Conservation (phyloP, 139 green algal species). For the Deuterostichococcus epilithicus region DNA sequence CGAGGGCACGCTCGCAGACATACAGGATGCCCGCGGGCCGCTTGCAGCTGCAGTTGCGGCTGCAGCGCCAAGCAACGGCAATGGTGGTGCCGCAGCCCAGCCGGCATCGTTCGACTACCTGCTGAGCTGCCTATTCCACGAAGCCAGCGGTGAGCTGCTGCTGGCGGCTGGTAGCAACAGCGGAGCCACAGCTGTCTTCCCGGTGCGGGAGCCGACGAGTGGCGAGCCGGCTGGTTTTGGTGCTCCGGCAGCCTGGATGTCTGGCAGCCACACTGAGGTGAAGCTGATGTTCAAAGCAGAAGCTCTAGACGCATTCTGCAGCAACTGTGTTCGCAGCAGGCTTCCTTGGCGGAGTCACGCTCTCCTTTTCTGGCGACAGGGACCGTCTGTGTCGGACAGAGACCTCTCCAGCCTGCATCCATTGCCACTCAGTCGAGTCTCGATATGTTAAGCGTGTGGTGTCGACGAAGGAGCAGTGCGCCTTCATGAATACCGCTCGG, state of each 20-base stretch:
- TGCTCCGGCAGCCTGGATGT: slow-evolving; percentile 36
- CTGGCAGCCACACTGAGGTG: slow-evolving; percentile 43
- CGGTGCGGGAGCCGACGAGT: slow-evolving; percentile 39
- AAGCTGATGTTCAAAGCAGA: too few relatives aligned
- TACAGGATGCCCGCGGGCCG: slow-evolving; percentile 31
- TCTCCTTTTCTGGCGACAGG: too few relatives aligned
- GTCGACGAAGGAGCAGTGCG: too few relatives aligned
- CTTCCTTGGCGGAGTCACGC: too few relatives aligned
- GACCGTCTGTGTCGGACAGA: too few relatives aligned
- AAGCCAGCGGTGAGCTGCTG: slow-evolving; percentile 33
- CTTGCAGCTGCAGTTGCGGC: slow-evolving; percentile 26
- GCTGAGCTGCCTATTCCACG: slow-evolving; percentile 55
- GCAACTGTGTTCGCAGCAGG: too few relatives aligned
- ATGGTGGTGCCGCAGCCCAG: not conserved
- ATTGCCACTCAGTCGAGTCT: too few relatives aligned
- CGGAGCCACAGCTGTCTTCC: slow-evolving; percentile 53
- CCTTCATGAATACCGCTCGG: too few relatives aligned
- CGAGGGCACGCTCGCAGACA: slow-evolving; percentile 44
- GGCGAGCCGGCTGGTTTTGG: slow-evolving; percentile 19
- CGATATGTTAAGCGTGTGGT: too few relatives aligned
- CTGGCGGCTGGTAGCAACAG: slow-evolving; percentile 49
- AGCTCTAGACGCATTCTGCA: too few relatives aligned
- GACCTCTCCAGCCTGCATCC: too few relatives aligned
- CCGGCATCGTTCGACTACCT: slow-evolving; percentile 54
- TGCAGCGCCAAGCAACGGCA: slow-evolving; percentile 6